These are phyloP conservation scores for Fusarium sp. DNA, from an alignment of 2,329 filamentous ascomycete genomes.

Conservation along the genomic window DNA sequence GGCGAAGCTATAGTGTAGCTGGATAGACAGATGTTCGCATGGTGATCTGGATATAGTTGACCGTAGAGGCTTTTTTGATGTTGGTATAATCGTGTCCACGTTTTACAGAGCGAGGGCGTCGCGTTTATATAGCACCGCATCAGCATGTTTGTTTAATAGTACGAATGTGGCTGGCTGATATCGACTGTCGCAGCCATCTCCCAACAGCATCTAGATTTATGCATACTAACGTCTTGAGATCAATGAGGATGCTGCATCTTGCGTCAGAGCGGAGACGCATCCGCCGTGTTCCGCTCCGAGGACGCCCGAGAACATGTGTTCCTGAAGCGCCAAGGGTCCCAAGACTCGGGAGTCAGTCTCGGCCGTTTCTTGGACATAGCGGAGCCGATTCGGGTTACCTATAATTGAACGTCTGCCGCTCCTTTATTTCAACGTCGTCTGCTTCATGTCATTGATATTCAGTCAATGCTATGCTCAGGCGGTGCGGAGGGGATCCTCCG, in stretches of 20 bases:
- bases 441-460: background rate
- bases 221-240: slow-evolving; percentile 8
- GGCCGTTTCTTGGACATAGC: slow-evolving; percentile 24
- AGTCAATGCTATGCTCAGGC: background rate
- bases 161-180: slow-evolving; percentile 16
- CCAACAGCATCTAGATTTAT: background rate
- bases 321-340: slow-evolving; percentile 6
- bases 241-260: slow-evolving; percentile 7
- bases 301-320: slow-evolving; percentile 35
- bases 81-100: background rate
- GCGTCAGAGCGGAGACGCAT: slow-evolving; percentile 10
- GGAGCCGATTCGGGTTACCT: slow-evolving; percentile 25
- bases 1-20: slow-evolving; percentile 53
- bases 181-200: slow-evolving; percentile 5
- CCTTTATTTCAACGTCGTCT: slow-evolving; percentile 10
- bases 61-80: slow-evolving; percentile 10
- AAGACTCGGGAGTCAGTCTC: slow-evolving; percentile 22
- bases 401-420: slow-evolving; percentile 38
- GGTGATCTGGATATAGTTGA: background rate
- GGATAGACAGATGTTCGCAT: too few species aligned
- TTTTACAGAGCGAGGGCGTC: slow-evolving; percentile 6
- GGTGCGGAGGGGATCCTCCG: slow-evolving; percentile 21
- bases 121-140: slow-evolving; percentile 4
- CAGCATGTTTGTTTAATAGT: background rate
- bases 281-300: slow-evolving; percentile 29